These are phyloP conservation scores for Conticribra weissflogii DNA, from an alignment of 108 stramenopile species.

Conservation along the genomic window DNA sequence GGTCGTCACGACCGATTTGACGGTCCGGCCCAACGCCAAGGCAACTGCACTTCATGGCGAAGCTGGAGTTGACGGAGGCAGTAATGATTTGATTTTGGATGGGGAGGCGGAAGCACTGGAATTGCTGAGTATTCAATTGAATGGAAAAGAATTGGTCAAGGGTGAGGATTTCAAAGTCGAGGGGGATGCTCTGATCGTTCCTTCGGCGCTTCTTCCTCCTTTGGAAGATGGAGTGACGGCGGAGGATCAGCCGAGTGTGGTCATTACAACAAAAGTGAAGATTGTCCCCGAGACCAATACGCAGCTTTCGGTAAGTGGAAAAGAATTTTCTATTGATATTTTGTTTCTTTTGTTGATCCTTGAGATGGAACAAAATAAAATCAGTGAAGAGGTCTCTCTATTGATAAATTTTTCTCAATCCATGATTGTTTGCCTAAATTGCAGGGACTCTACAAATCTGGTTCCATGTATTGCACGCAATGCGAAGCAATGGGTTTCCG, in stretches of 20 bases:
- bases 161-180: slow-evolving; percentile 60
- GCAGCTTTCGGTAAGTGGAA: too few species aligned
- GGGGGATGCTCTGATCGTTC: slow-evolving; percentile 59
- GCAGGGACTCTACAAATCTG: slow-evolving; percentile 90
- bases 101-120: slow-evolving; percentile 77
- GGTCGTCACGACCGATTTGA: slow-evolving; percentile 54
- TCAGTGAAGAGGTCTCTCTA: too few species aligned
- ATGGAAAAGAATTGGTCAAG: slow-evolving; percentile 54
- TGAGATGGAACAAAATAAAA: too few species aligned
- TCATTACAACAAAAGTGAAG: slow-evolving; percentile 67
- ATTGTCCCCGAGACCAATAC: slow-evolving; percentile 92
- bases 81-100: slow-evolving; percentile 76
- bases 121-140: slow-evolving; percentile 46
- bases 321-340: too few species aligned
- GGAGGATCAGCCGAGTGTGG: not conserved
- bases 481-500: slow-evolving; percentile 86
- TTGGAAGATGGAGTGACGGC: slow-evolving; percentile 13
- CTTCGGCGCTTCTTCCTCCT: not conserved
- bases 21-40: slow-evolving; percentile 34
- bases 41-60: slow-evolving; percentile 9
- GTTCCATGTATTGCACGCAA: slow-evolving; percentile 93
- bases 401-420: too few species aligned
- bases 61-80: slow-evolving; percentile 3
- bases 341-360: too few species aligned
- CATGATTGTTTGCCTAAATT: too few species aligned